phyloP scores from a whole-genome alignment of 2,329 filamentous ascomycete species.

The Stagonosporopsis cucurbitacearum region DNA sequence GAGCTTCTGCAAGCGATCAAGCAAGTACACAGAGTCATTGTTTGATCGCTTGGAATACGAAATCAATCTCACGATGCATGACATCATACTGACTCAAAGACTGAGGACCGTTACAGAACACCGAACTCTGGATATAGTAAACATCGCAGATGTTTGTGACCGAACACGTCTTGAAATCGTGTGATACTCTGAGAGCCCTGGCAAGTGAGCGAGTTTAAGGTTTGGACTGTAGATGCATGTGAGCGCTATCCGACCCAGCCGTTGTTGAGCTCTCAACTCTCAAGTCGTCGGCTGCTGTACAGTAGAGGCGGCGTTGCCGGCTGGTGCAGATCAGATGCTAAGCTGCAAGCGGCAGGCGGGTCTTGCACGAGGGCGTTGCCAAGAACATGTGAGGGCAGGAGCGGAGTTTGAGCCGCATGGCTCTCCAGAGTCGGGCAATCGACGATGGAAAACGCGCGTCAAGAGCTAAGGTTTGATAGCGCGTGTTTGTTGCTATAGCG shows the following conservation, averaged over 20 bases:
- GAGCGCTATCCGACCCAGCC: conserved; percentile 2
- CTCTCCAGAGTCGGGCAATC: background rate
- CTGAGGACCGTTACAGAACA: background rate
- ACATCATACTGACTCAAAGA: conserved; percentile 4
- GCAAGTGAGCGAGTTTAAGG: background rate
- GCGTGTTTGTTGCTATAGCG: background rate
- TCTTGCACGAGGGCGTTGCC: conserved; percentile 11
- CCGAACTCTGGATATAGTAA: background rate
- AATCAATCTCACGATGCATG: conserved; percentile 3
- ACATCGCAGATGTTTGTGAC: background rate
- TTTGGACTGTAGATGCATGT: background rate
- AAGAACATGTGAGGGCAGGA: background rate
- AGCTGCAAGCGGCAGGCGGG: background rate
- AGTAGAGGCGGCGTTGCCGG: background rate
- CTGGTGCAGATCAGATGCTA: background rate
- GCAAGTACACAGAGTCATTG: background rate
- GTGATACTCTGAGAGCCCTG: too few relatives aligned
- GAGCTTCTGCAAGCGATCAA: background rate
- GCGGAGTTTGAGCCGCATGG: conserved; percentile 3
- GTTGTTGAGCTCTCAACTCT: conserved; percentile 1
- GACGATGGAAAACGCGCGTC: background rate
- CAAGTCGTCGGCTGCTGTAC: conserved; percentile 1
- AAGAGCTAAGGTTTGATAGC: conserved; percentile 2
- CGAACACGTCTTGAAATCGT: background rate
- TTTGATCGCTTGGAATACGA: background rate